Percentiles rank a stretch among this genome's conserved stretches.
phyloP scores from a whole-genome alignment of 495 filamentous ascomycete species.

The Copromyces sp. region DNA sequence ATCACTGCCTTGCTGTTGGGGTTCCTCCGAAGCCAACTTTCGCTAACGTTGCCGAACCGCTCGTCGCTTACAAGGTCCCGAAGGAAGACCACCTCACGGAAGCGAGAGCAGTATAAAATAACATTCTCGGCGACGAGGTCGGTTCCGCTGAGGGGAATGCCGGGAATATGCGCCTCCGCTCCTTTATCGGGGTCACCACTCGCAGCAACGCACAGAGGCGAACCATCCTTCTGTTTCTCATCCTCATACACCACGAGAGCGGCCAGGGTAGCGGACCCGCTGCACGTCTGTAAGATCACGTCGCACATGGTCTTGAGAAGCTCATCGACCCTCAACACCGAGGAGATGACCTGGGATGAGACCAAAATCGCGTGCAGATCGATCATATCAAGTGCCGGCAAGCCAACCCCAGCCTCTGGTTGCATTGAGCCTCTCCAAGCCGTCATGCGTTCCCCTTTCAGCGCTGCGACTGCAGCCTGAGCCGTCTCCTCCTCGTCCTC shows the following conservation, averaged over 20 bases:
- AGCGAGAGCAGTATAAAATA: constrained; percentile 71
- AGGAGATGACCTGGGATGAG: constrained; percentile 84
- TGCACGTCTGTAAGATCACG: constrained; percentile 79
- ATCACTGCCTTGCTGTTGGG: constrained; percentile 69
- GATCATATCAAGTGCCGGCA: constrained; percentile 65
- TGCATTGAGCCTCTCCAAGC: constrained; percentile 48
- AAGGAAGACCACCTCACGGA: constrained; percentile 73
- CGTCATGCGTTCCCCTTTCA: constrained; percentile 52
- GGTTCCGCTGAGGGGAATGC: constrained; percentile 54
- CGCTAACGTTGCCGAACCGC: constrained; percentile 71
- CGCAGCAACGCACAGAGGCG: constrained; percentile 54
- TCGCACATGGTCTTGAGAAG: constrained; percentile 83
- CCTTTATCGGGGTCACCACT: constrained; percentile 60
- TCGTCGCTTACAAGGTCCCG: constrained; percentile 78
- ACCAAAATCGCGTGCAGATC: constrained; percentile 79
- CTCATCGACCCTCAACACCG: constrained; percentile 73
- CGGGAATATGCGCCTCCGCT: constrained; percentile 49
- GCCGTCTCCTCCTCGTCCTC: constrained; percentile 44
- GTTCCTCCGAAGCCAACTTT: constrained; percentile 57
- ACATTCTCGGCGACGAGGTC: constrained; percentile 62
- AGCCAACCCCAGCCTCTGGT: constrained; percentile 36
- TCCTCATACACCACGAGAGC: constrained; percentile 49
- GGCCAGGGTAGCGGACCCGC: constrained; percentile 63
- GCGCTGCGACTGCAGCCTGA: constrained; percentile 36
- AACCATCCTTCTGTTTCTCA: constrained; percentile 11